Conservation (phyloP, 169 alveolate genomes). For the Eimeria tenella region DNA sequence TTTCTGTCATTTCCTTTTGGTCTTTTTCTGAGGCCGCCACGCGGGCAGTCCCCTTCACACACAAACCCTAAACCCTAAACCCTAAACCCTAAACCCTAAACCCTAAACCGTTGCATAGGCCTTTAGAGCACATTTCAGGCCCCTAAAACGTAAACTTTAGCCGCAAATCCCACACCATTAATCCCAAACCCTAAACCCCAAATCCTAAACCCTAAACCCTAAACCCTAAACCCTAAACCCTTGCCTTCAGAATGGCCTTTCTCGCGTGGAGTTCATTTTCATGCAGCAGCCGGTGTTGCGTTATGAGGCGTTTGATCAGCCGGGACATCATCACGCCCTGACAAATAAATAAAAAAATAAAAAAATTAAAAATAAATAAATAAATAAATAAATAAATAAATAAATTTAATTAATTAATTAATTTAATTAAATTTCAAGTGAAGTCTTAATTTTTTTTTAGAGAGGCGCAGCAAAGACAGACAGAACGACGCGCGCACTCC, state of each 20-base stretch:
- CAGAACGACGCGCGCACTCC: no score
- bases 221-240: slow-evolving; percentile 46
- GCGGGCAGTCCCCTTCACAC: slow-evolving; percentile 1
- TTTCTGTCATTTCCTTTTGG: background rate
- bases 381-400: no score
- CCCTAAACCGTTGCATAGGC: background rate
- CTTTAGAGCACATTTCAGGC: background rate
- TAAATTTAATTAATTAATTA: no score
- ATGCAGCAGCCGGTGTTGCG: slow-evolving; percentile 36
- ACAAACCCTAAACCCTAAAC: slow-evolving; percentile 41
- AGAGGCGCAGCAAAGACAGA: no score
- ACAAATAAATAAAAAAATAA: no score
- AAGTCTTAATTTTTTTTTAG: no score
- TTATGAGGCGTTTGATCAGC: slow-evolving; percentile 21
- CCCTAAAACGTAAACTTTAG: background rate
- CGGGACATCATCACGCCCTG: slow-evolving; percentile 25
- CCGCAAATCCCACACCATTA: background rate
- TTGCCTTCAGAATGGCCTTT: slow-evolving; percentile 19
- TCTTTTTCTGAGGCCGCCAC: background rate
- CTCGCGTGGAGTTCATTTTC: slow-evolving; percentile 24
- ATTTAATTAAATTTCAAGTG: no score
- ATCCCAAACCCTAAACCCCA: background rate
- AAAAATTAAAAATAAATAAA: no score
- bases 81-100: slow-evolving; percentile 5
- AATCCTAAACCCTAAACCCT: slow-evolving; percentile 41